Conservation (phyloP, 768 basidiomycete species). For the Leccinum ochraceum region DNA sequence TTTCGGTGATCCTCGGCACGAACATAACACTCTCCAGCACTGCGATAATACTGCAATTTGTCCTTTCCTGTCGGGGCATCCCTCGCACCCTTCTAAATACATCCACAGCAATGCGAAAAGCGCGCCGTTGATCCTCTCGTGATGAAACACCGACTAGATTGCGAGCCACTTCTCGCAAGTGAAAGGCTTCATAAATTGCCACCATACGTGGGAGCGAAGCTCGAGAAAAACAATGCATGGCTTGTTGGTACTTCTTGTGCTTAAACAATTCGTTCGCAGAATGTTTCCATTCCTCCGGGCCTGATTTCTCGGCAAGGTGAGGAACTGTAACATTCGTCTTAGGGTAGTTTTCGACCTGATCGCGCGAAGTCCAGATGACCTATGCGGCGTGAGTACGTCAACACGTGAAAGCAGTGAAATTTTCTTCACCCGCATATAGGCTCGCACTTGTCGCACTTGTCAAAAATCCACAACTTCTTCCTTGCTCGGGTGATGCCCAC, state of each 20-base stretch:
- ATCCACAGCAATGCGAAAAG: slow-evolving; percentile 48
- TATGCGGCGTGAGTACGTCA: no score
- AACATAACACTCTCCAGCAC: slow-evolving; percentile 50
- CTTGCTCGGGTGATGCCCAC: no score
- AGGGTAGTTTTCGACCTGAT: no score
- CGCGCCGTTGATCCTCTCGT: slow-evolving; percentile 29
- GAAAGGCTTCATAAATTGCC: slow-evolving; percentile 51
- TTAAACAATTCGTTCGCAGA: slow-evolving; percentile 41
- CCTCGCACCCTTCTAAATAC: slow-evolving; percentile 47
- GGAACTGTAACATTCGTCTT: slow-evolving; percentile 39
- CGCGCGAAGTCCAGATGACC: no score
- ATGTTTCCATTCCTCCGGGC: slow-evolving; percentile 47
- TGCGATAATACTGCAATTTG: slow-evolving; percentile 38
- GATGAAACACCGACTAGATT: slow-evolving; percentile 28
- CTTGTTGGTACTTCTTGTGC: slow-evolving; percentile 46
- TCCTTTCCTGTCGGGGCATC: slow-evolving; percentile 26
- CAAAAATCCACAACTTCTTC: no score
- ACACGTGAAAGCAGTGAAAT: no score
- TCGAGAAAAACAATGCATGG: slow-evolving; percentile 53
- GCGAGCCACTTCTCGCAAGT: slow-evolving; percentile 53
- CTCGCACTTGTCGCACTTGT: no score
- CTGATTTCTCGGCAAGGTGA: slow-evolving; percentile 55
- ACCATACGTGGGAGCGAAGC: slow-evolving; percentile 46
- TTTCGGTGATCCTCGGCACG: slow-evolving; percentile 37
- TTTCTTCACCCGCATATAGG: no score